These are phyloP conservation scores for Aureobasidium sp. DNA, from an alignment of 2,329 filamentous ascomycete genomes.

Conservation along the genomic window DNA sequence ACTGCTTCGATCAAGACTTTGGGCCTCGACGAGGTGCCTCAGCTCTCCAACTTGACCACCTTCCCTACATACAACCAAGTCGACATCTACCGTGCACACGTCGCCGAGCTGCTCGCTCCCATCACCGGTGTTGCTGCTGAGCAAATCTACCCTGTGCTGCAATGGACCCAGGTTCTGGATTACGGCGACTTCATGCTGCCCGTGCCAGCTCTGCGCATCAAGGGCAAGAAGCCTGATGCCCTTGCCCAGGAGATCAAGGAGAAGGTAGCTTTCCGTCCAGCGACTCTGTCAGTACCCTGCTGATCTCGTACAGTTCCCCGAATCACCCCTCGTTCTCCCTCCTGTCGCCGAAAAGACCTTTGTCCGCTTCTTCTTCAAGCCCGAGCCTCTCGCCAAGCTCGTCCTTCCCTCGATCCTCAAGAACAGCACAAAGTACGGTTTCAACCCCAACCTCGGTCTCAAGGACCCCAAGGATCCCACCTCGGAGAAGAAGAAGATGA, in stretches of 20 bases:
- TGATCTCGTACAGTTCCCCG: conserved; percentile 55
- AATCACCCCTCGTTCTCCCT: conserved; percentile 65
- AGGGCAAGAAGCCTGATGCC: conserved; percentile 54
- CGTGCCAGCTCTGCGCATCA: conserved; percentile 71
- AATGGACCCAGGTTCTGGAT: conserved; percentile 73
- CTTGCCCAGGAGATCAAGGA: conserved; percentile 49
- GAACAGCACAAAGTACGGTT: conserved; percentile 56
- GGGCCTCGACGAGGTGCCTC: conserved; percentile 33
- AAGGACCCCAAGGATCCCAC: conserved; percentile 55
- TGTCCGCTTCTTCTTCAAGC: conserved; percentile 74
- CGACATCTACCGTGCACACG: conserved; percentile 72
- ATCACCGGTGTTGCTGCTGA: conserved; percentile 63
- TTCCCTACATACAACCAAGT: conserved; percentile 66
- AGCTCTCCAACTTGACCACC: conserved; percentile 33
- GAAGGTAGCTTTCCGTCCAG: conserved; percentile 26
- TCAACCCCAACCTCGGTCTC: conserved; percentile 52
- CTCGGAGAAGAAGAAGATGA: conserved; percentile 57
- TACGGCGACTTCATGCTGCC: conserved; percentile 77
- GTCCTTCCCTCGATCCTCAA: conserved; percentile 64
- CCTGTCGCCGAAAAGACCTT: conserved; percentile 62
- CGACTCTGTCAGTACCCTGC: background rate
- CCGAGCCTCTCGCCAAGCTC: conserved; percentile 56
- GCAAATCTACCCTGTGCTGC: conserved; percentile 67
- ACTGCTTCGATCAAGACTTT: conserved; percentile 31
- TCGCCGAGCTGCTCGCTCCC: conserved; percentile 60